These are phyloP conservation scores for Parietaria judaica DNA, from an alignment of 306 rosid species.

Conservation along the genomic window DNA sequence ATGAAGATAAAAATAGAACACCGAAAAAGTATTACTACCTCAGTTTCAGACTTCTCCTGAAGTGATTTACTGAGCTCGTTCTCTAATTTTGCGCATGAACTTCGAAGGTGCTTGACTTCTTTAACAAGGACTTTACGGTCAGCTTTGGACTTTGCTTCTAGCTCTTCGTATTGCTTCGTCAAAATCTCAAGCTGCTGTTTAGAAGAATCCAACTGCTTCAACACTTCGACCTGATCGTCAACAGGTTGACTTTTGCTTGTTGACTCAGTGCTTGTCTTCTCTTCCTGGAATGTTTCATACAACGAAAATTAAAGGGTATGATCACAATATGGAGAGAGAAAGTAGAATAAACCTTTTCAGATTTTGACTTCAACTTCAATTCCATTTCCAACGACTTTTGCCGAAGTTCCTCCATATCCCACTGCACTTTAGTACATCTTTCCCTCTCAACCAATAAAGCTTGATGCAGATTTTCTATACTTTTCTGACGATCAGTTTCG, in stretches of 20 bases:
- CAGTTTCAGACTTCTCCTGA: conserved; percentile 38
- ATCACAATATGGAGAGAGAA: conserved; percentile 18
- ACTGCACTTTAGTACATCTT: conserved; percentile 88
- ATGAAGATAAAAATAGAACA: neutral
- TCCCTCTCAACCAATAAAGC: conserved; percentile 90
- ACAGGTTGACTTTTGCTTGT: conserved; percentile 25
- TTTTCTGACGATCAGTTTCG: conserved; percentile 65
- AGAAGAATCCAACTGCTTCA: conserved; percentile 45
- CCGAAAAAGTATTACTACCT: conserved; percentile 24
- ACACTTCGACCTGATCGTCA: conserved; percentile 40
- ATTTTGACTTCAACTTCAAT: conserved; percentile 66
- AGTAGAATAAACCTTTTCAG: conserved; percentile 45
- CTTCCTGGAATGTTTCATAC: conserved; percentile 43
- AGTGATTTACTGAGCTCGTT: conserved; percentile 51
- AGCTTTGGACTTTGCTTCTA: conserved; percentile 84
- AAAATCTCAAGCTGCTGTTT: conserved; percentile 58
- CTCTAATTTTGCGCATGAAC: conserved; percentile 52
- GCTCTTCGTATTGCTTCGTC: conserved; percentile 65
- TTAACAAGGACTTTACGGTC: conserved; percentile 84
- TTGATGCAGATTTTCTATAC: conserved; percentile 91
- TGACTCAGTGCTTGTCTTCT: conserved; percentile 27
- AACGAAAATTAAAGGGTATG: conserved; percentile 12
- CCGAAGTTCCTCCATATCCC: conserved; percentile 99
- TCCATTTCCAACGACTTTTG: conserved; percentile 90
- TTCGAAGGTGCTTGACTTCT: conserved; percentile 93